Base-by-base conservation (phyloP, 331 rosid species). In the Cydonia oblonga region DNA sequence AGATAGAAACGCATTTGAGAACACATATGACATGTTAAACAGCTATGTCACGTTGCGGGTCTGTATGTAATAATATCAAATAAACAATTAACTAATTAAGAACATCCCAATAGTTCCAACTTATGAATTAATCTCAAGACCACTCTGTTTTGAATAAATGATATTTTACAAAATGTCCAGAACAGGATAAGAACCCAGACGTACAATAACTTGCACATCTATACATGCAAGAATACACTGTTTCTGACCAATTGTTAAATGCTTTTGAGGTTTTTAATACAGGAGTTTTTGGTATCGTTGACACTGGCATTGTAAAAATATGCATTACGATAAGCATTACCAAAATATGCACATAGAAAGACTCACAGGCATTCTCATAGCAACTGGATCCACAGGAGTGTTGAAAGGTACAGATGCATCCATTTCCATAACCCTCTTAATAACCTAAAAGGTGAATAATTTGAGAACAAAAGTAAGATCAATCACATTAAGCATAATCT, bases 381-480 rank as follows among this genome's bases (percentile, higher is more conserved):
- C 93, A 76, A 83, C 83, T 5, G 93, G 93, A 83, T 90, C 87
- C 70, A 90, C 96, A 63, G 93, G 96, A 74, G 80, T 85, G 83
- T 90, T 90, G 70, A 90, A 90, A 68, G 91, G 91, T 33, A 84
- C 91, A 20, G 93, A 91, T 30, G 93, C 96, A 61, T 90, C 96
- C 96, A 90, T 90, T 78, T 86, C 88, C 96, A 90, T 90, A 44
- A 90, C 82, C 82, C 85, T 90, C 85, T 85, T 88, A 79, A 90
- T 76, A 52, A 90, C 81, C 93, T 90, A 69, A 68, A 73, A 23
- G 68, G 58, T 51, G 68, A 75, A 42, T 44, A 44, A 46, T 62
- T 29, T 4, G 42, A 62, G 24, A 62, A 62, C 40, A 18, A 3
- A 1, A 30, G 66, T 62, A 29, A 62, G 66, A 29, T 49, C 77